Conservation (phyloP, 139 green algal species). For the Desmodesmus armatus region DNA sequence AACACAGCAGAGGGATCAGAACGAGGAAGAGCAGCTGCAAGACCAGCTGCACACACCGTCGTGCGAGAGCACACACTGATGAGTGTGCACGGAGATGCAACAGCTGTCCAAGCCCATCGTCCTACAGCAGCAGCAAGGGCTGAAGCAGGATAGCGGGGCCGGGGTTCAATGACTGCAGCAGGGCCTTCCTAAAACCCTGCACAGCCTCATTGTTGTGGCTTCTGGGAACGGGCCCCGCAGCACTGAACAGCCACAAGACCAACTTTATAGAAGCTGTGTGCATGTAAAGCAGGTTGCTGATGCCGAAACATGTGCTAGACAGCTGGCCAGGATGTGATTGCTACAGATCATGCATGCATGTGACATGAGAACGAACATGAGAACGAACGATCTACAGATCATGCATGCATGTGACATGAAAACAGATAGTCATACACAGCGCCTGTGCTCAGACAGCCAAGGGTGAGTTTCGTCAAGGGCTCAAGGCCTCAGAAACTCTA, state of each 20-base stretch:
- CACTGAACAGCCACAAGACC: conserved; percentile 61
- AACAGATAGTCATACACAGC: too few relatives aligned
- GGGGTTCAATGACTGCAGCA: conserved; percentile 20
- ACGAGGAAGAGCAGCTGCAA: too few relatives aligned
- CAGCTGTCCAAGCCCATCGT: conserved; percentile 70
- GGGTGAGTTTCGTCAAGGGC: conserved; percentile 78
- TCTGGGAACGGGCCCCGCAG: conserved; percentile 76
- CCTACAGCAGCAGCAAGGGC: conserved; percentile 47
- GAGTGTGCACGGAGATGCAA: too few relatives aligned
- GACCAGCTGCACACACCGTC: too few relatives aligned
- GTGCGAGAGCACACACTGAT: too few relatives aligned
- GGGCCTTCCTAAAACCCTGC: conserved; percentile 75
- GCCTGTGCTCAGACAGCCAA: conserved; percentile 86
- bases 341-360: too few relatives aligned
- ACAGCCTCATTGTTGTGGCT: conserved; percentile 69
- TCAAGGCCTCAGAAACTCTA: conserved; percentile 86
- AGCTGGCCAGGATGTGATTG: too few relatives aligned
- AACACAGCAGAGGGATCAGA: too few relatives aligned
- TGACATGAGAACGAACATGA: too few relatives aligned
- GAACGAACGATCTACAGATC: too few relatives aligned
- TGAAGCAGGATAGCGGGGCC: conserved; percentile 71
- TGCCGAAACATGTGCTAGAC: too few relatives aligned
- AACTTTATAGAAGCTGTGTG: conserved; percentile 81
- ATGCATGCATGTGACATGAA: too few relatives aligned
- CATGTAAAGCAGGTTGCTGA: background rate